A percentile compares a stretch with the other conserved stretches of the same genome.
Evolutionary conservation across 2,329 filamentous ascomycete species (phyloP).

Genomic region (Paraconiothyrium brasiliense): DNA sequence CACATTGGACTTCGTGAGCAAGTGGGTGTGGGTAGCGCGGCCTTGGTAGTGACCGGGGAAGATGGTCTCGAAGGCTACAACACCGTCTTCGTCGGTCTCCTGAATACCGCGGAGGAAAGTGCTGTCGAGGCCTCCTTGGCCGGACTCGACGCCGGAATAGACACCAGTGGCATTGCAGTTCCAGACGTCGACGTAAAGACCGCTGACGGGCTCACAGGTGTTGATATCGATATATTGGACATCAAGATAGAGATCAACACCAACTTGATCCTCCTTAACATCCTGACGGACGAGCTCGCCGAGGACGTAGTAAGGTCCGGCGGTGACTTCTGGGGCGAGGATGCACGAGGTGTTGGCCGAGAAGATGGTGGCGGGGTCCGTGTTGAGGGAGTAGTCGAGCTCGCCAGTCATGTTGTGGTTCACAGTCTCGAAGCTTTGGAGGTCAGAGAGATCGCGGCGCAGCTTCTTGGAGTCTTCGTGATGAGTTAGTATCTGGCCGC

Average conservation of each 20-base stretch:
- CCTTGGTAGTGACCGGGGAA: constrained; percentile 55
- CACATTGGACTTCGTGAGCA: constrained; percentile 51
- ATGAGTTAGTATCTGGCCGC: background rate
- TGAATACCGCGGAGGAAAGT: constrained; percentile 60
- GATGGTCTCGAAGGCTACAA: constrained; percentile 59
- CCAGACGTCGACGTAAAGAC: constrained; percentile 63
- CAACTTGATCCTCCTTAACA: constrained; percentile 56
- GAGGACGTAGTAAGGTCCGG: constrained; percentile 48
- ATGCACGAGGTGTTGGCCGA: constrained; percentile 35
- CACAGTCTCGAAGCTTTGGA: constrained; percentile 40
- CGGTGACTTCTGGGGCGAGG: constrained; percentile 35
- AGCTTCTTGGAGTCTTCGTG: constrained; percentile 27
- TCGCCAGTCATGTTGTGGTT: constrained; percentile 44
- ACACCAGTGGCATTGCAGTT: constrained; percentile 44
- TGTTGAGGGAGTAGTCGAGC: constrained; percentile 26
- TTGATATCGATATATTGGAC: constrained; percentile 62
- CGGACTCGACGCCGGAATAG: constrained; percentile 54
- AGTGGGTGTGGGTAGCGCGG: constrained; percentile 37
- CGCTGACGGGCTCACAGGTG: constrained; percentile 60
- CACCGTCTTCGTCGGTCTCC: constrained; percentile 57
- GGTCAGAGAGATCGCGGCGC: constrained; percentile 40
- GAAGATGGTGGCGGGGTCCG: constrained; percentile 29
- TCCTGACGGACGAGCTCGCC: constrained; percentile 61
- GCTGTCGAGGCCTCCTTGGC: constrained; percentile 43
- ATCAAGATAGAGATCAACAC: constrained; percentile 59